Base-by-base conservation (phyloP, 441 rosid genomes). In the Theobroma grandiflorum region DNA sequence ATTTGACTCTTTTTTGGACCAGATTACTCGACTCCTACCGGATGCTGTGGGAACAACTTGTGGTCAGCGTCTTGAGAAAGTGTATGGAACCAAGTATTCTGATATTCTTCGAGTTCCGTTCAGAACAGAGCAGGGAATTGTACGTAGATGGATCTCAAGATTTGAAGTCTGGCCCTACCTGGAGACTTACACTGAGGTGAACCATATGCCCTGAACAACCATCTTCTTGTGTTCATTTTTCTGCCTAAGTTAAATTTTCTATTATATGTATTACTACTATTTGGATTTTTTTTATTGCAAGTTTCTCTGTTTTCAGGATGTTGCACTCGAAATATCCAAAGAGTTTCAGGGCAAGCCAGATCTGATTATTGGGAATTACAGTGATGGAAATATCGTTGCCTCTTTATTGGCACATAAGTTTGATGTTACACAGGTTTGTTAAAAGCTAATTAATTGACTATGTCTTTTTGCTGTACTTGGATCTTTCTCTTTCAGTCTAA, bases 131-230 rank as follows among this genome's bases (percentile, higher is more conserved):
- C 88, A 95, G 83, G 98, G 98, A 72, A 88, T 91, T 8, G 97
- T 96, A 15, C 94, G 98, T 50, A 79, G 87, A 82, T 97, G 99
- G 99, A 97, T 97, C 89, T 97, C 98, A 0, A 81, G 99, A 78
- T 96, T 96, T 15, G 94, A 96, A 89, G 99, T 96, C 69, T 96
- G 99, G 99, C 98, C 99, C 8, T 96, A 96, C 81, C 88, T 95
- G 75, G 98, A 95, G 85, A 95, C 91, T 62, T 96, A 86, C 89
- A 88, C 99, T 2, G 97, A 95, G 98, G 98, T 95, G 61, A 66
- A 71, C 18, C 61, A 59, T 59, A 3, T n/a, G 33, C 14, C 2
- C 4, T 61, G 9, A 14, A 31, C 42, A 31, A 26, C 38, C 10
- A 20, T 58, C 7, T 52, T 16, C 20, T 52, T 20, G 10, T 22